Base-by-base conservation (phyloP, 768 basidiomycete genomes). In the Psilocybe tampanensis region DNA sequence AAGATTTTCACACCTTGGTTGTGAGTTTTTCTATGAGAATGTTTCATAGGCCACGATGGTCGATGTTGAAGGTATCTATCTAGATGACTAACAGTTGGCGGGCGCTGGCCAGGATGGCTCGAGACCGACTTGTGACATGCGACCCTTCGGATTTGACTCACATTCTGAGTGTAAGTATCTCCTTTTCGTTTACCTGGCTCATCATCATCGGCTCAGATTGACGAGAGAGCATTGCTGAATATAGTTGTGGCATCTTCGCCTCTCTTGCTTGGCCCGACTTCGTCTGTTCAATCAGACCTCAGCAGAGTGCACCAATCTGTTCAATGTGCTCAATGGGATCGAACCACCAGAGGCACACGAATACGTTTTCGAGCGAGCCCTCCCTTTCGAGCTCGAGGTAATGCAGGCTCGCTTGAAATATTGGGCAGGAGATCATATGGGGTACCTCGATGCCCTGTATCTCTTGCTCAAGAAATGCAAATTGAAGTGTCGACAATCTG, bases 51-150 rank as follows among this genome's bases (percentile, higher is more conserved):
- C 52, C 47, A 7, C 11, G 42, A 36, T 51, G 42, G 6, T 19
- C 17, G 26, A 26, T 52, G 22, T 47, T 51, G 32, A 33, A 47
- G 32, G 47, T 17, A 19, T 29, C 3, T 21, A 19, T 41, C 33
- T 68, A 94, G 92, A 92, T 92, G 88, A 86, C 89, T 39, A 94
- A 94, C 64, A 91, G 88, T 67, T 94, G 92, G 92, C 80, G 92
- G 52, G 84, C 92, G 1, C 66, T 94, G 53, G 92, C 92, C n/a
- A 81, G 76, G 60, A 91, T 92, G 89, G 90, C 92, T 32, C 81
- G 88, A 66, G 92, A 94, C 68, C 78, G 85, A 29, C 82, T 94
- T 52, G 85, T 93, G 19, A 76, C 79, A 17, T 76, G 88, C 48
- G 80, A 89, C 61, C 89, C 92, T 0, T 85, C 85, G 60, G 88